Conservation (phyloP, 1,139 yeast genomes). For the Suhomyces atakaporum region DNA sequence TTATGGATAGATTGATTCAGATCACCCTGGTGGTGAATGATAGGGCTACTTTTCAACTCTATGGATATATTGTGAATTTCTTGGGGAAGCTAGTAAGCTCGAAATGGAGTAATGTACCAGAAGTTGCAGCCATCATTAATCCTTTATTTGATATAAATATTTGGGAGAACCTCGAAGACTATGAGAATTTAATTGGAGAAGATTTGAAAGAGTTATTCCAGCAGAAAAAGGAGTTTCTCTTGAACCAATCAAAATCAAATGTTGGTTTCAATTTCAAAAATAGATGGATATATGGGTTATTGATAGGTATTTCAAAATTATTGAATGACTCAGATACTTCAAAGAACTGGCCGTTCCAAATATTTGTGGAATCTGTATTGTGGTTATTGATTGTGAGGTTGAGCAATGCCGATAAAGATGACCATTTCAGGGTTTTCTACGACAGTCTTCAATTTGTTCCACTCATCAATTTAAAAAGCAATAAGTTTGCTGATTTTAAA, state of each 20-base stretch:
- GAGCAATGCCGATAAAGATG: not conserved
- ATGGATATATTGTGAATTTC: slow-evolving; percentile 9
- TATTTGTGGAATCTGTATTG: slow-evolving; percentile 6
- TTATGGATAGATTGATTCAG: slow-evolving; percentile 12
- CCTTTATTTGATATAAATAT: slow-evolving; percentile 27
- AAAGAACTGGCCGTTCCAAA: slow-evolving; percentile 2
- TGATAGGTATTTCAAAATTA: slow-evolving; percentile 1
- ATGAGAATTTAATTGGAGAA: slow-evolving; percentile 15
- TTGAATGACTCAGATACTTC: slow-evolving; percentile 1
- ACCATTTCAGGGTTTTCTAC: not conserved
- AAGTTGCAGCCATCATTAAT: slow-evolving; percentile 20
- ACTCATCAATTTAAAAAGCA: not conserved
- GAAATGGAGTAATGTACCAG: not conserved
- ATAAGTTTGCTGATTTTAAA: slow-evolving; percentile 1
- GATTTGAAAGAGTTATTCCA: not conserved
- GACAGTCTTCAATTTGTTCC: slow-evolving; percentile 2
- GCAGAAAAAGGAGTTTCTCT: too few species aligned
- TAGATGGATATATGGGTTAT: slow-evolving; percentile 8
- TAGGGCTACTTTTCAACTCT: slow-evolving; percentile 7
- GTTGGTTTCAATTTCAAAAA: slow-evolving; percentile 5
- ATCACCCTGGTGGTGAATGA: slow-evolving; percentile 8
- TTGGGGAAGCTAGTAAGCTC: slow-evolving; percentile 2
- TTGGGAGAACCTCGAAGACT: slow-evolving; percentile 32
- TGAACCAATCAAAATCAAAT: not conserved
- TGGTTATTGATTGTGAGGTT: slow-evolving; percentile 1